Evolutionary conservation across 306 rosid species (phyloP).

Genomic region (Vigna trinervia): DNA sequence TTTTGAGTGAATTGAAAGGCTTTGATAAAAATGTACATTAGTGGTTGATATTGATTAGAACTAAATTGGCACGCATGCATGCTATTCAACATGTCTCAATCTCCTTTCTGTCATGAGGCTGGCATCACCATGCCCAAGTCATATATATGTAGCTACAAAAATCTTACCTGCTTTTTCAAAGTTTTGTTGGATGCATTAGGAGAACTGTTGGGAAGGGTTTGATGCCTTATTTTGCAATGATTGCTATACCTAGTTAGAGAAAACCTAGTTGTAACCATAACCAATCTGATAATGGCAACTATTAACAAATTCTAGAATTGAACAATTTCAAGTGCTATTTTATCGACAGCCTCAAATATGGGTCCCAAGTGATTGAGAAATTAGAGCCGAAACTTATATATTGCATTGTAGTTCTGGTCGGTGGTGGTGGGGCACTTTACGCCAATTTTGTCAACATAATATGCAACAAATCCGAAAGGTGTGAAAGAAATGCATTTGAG

Average conservation of each 20-base stretch:
- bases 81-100: conserved; percentile 32
- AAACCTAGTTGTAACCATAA: conserved; percentile 31
- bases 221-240: conserved; percentile 35
- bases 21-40: not conserved
- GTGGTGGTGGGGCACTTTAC: conserved; percentile 49
- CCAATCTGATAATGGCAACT: conserved; percentile 12
- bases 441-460: conserved; percentile 51
- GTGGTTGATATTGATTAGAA: conserved; percentile 8
- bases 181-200: conserved; percentile 28
- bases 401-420: conserved; percentile 37
- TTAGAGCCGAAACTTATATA: conserved; percentile 38
- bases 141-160: conserved; percentile 11
- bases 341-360: not conserved
- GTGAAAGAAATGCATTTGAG: conserved; percentile 13
- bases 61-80: not conserved
- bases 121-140: conserved; percentile 23
- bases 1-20: not conserved
- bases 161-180: conserved; percentile 32
- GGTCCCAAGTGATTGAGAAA: conserved; percentile 43
- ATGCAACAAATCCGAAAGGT: conserved; percentile 31
- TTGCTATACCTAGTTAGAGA: conserved; percentile 32
- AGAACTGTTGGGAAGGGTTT: conserved; percentile 10
- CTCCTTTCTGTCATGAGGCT: conserved; percentile 30
- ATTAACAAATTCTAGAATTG: not conserved
- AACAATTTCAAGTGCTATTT: not conserved